Conservation (phyloP, 257 asterid genomes). For the Rehmannia glutinosa region DNA sequence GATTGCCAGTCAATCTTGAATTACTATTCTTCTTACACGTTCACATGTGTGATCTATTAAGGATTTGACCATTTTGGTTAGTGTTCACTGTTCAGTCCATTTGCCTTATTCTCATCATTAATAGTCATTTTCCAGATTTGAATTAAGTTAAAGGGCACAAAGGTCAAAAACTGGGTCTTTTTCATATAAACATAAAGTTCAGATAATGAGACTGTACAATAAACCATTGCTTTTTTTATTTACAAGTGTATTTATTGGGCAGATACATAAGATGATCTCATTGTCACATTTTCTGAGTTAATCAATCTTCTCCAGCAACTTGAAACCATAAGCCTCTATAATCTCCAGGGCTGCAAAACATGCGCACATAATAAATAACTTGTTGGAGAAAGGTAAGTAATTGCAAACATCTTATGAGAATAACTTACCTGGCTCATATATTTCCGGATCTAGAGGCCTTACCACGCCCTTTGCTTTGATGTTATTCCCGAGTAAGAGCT, state of each 20-base stretch:
- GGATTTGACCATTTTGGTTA: no score
- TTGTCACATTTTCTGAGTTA: conserved; percentile 14
- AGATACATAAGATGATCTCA: not conserved
- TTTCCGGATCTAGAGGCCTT: conserved; percentile 76
- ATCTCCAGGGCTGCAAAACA: conserved; percentile 65
- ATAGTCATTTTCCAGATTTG: no score
- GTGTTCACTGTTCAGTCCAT: no score
- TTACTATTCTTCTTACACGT: no score
- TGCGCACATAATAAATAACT: not conserved
- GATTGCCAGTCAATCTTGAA: no score
- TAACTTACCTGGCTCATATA: conserved; percentile 69
- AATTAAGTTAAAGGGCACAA: no score
- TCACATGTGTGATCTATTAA: no score
- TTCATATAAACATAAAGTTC: no score
- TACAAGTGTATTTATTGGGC: not conserved
- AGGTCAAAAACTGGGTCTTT: no score
- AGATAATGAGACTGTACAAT: no score
- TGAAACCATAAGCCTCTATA: conserved; percentile 76
- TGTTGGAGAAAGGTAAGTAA: not conserved
- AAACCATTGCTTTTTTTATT: not conserved
- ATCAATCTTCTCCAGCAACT: conserved; percentile 66
- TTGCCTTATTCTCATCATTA: no score
- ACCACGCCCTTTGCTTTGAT: conserved; percentile 60
- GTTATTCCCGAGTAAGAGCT: conserved; percentile 68
- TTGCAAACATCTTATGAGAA: not conserved